Base-by-base conservation (phyloP, 2,329 filamentous ascomycete genomes). In the Thermomyces lanuginosus region DNA sequence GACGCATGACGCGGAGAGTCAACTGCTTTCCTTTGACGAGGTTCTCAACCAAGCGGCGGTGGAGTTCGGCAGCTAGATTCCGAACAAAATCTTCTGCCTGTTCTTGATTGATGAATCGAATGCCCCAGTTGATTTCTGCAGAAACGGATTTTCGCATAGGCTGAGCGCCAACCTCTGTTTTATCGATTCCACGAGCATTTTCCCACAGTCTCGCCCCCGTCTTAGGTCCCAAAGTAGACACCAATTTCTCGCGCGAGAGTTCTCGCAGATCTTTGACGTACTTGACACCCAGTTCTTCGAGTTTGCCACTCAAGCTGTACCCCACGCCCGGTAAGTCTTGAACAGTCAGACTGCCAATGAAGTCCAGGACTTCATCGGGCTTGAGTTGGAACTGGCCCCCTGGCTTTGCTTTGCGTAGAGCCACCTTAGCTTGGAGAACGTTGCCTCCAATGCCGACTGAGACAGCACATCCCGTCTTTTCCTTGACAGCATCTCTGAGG, bases 51-150 rank as follows among this genome's bases (percentile, higher is more conserved):
- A 98, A 57, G 1, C 89, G 69, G 30, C 74, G 76, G 40, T 84
- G 74, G 5, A 98, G 58, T 50, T 98, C 89, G 30, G 75, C 75
- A 44, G 80, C 89, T 0, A 98, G 59, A 37, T 80, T 89, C 34
- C 71, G 61, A 16, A 95, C 66, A 48, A 98, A 98, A 37, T 91
- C 81, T 32, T 95, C 86, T 0, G 83, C 84, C 51, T 98, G 86
- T n/a, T 70, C 66, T 44, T 93, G 82, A 33, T 68, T 91, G 39
- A 89, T 72, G 46, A 98, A 98, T 4, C 89, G 74, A 30, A 98
- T 92, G 2, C 91, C 89, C 89, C 89, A 98, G 42, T 89, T 98
- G 35, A 98, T 82, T 48, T 98, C 89, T 1, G 86, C 86, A 2
- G 89, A 95, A 0, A 98, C 82, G 0, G 86, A 95, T 46, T 95